phyloP scores from a whole-genome alignment of 1,284 basidiomycete species.

The Cerrena zonata region DNA sequence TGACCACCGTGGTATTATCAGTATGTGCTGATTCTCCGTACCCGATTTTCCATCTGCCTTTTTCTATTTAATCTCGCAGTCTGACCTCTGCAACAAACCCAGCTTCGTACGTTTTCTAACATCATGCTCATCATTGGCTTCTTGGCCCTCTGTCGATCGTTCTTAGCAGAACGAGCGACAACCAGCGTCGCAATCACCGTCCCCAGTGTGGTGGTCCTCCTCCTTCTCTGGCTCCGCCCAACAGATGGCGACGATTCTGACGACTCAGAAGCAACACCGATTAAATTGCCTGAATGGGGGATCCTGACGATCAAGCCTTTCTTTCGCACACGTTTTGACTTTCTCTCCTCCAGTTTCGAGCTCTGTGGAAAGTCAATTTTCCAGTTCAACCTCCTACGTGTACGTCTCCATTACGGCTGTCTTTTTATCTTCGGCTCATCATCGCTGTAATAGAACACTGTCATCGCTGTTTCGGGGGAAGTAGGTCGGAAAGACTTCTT shows the following conservation, averaged over 20 bases:
- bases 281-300: conserved; percentile 48
- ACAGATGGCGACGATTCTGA: conserved; percentile 16
- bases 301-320: conserved; percentile 57
- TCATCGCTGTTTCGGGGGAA: conserved; percentile 68
- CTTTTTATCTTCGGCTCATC: conserved; percentile 12
- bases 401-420: conserved; percentile 29
- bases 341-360: conserved; percentile 63
- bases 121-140: conserved; percentile 48
- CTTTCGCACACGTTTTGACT: conserved; percentile 63
- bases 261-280: conserved; percentile 36
- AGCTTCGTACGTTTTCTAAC: background rate
- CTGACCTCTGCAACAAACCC: too few species aligned
- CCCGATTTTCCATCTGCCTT: background rate
- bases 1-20: background rate
- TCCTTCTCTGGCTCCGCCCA: conserved; percentile 37
- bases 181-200: conserved; percentile 51
- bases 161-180: conserved; percentile 51
- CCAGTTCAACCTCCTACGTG: conserved; percentile 59
- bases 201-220: conserved; percentile 47
- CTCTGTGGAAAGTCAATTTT: conserved; percentile 58
- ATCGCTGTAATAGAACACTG: conserved; percentile 44
- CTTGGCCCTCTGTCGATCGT: conserved; percentile 49
- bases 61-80: conserved; percentile 1
- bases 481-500: conserved; percentile 64
- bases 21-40: background rate